Conservation (phyloP, 1,139 yeast genomes). For the Kodamaea fungicola region DNA sequence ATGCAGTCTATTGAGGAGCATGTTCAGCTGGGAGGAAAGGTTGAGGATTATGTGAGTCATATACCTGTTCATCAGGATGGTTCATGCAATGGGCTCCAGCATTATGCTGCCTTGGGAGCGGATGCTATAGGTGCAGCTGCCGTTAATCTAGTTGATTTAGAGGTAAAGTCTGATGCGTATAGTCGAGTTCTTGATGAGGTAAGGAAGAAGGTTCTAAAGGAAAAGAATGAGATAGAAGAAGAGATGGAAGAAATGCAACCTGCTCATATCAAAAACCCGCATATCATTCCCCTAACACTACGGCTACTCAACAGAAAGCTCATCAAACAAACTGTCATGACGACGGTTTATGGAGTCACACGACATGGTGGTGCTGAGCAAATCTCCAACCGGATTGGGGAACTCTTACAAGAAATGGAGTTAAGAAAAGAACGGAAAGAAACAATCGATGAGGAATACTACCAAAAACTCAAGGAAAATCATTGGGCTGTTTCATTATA, state of each 20-base stretch:
- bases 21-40: constrained; percentile 13
- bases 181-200: constrained; percentile 30
- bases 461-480: constrained; percentile 1
- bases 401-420: constrained; percentile 16
- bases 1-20: constrained; percentile 19
- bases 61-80: constrained; percentile 47
- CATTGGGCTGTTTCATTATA: constrained; percentile 16
- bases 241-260: not conserved
- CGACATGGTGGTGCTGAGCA: constrained; percentile 35
- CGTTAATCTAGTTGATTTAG: constrained; percentile 27
- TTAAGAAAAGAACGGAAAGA: constrained; percentile 6
- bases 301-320: constrained; percentile 29
- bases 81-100: constrained; percentile 48
- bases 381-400: constrained; percentile 25
- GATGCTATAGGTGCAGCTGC: constrained; percentile 37
- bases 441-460: constrained; percentile 1
- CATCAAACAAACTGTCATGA: constrained; percentile 46
- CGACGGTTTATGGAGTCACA: constrained; percentile 48
- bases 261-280: too few relatives aligned
- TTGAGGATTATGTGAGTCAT: constrained; percentile 26
- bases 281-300: not conserved
- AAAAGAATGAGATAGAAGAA: constrained; percentile 15
- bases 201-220: too few relatives aligned
- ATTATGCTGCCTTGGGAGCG: constrained; percentile 42
- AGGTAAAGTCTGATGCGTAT: constrained; percentile 33